A percentile compares a stretch with the other conserved stretches of the same genome.
These are phyloP conservation scores for Ceratobasidium papillatum DNA, from an alignment of 1,284 basidiomycete species.

Conservation along the genomic window DNA sequence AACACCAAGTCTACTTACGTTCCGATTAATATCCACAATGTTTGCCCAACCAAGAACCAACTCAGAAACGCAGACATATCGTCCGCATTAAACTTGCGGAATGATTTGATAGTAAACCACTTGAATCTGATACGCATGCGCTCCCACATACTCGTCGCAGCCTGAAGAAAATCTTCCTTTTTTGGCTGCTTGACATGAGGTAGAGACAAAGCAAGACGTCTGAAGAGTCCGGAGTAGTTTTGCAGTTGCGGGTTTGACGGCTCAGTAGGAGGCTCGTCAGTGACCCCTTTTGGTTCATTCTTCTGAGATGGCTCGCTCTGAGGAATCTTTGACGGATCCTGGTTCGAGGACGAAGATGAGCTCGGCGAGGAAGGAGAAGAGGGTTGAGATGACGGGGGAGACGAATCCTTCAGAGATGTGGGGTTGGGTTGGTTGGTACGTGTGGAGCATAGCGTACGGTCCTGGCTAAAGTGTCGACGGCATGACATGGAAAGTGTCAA, in stretches of 20 bases:
- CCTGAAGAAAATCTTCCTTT: constrained; percentile 85
- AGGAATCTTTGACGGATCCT: not conserved
- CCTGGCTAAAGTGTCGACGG: constrained; percentile 7
- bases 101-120: constrained; percentile 97
- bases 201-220: constrained; percentile 73
- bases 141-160: constrained; percentile 90
- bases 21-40: constrained; percentile 91
- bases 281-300: not conserved
- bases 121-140: constrained; percentile 92
- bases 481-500: not conserved
- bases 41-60: constrained; percentile 94
- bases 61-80: constrained; percentile 97
- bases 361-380: not conserved
- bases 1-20: constrained; percentile 68
- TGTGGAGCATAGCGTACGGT: constrained; percentile 23
- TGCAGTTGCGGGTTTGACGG: constrained; percentile 46
- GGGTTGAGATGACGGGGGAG: not conserved
- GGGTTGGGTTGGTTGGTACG: not conserved
- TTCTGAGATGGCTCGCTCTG: not conserved
- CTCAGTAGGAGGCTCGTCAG: not conserved
- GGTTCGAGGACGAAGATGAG: not conserved
- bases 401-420: not conserved
- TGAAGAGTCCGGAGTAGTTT: constrained; percentile 83
- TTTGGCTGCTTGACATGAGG: constrained; percentile 85
- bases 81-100: constrained; percentile 94